phyloP scores from a whole-genome alignment of 2,329 filamentous ascomycete species.

The Colletotrichum sp. region DNA sequence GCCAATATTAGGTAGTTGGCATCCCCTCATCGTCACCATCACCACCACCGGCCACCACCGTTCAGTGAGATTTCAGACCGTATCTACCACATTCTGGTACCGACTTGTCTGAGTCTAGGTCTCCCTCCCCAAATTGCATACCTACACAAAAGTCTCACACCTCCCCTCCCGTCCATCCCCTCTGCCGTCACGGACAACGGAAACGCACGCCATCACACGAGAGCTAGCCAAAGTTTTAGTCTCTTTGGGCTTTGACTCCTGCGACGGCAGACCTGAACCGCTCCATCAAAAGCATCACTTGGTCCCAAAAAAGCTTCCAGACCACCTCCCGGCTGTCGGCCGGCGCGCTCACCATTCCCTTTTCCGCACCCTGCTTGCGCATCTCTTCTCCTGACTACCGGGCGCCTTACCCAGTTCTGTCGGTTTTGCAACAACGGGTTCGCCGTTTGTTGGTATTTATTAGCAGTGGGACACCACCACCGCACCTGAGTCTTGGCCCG shows the following conservation, averaged over 20 bases:
- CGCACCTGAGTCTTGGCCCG: not conserved
- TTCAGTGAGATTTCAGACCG: not conserved
- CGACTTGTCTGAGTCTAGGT: not conserved
- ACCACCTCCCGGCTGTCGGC: constrained; percentile 9
- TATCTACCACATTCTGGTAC: not conserved
- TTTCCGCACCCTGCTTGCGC: not conserved
- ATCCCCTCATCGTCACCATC: not conserved
- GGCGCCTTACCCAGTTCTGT: not conserved
- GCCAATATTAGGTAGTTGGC: constrained; percentile 7
- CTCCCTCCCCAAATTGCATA: not conserved
- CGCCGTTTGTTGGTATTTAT: constrained; percentile 6
- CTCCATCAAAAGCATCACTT: constrained; percentile 12
- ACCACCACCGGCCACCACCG: not conserved
- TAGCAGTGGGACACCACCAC: constrained; percentile 5
- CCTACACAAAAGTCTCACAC: not conserved
- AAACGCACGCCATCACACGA: not conserved
- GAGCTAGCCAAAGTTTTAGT: not conserved
- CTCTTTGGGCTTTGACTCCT: constrained; percentile 6
- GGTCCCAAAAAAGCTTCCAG: constrained; percentile 8
- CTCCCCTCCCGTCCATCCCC: not conserved
- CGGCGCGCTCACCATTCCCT: not conserved
- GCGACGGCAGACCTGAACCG: constrained; percentile 14
- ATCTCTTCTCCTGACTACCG: constrained; percentile 10
- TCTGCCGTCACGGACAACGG: not conserved
- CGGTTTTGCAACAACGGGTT: not conserved